Percentiles rank a stretch among this genome's conserved stretches.
phyloP scores from a whole-genome alignment of 163 green algal genomes.

The Scenedesmus sp. region DNA sequence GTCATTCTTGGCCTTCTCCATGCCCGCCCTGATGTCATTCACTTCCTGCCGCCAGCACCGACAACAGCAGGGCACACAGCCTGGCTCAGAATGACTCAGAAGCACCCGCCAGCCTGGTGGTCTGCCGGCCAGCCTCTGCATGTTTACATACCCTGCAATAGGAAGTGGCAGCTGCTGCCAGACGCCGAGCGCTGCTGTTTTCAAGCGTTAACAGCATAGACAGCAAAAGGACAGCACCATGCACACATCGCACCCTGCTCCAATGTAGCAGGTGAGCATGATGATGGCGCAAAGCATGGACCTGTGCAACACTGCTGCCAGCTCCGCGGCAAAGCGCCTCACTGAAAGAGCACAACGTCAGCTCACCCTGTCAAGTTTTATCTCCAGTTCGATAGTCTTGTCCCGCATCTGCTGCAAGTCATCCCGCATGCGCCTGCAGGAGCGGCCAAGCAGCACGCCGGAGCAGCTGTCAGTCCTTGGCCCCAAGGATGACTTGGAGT shows the following conservation, averaged over 20 bases:
- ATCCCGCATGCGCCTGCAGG: conserved; percentile 80
- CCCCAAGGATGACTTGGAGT: background rate
- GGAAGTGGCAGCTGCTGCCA: no score
- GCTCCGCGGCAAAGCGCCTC: background rate
- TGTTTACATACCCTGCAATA: no score
- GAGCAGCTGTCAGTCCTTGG: background rate
- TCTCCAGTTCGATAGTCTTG: conserved; percentile 90
- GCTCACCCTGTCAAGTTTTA: conserved; percentile 80
- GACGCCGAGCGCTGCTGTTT: background rate
- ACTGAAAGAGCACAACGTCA: background rate
- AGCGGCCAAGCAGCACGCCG: background rate
- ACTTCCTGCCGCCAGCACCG: conserved; percentile 35
- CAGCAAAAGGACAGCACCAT: background rate
- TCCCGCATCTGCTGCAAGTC: conserved; percentile 91
- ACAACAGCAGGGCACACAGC: background rate
- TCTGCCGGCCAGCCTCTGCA: background rate
- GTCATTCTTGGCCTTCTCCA: conserved; percentile 95
- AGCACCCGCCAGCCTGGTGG: background rate
- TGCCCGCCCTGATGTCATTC: conserved; percentile 88
- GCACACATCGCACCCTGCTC: background rate
- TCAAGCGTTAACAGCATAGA: no score
- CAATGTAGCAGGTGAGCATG: background rate
- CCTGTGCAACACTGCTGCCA: background rate
- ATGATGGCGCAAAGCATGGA: background rate
- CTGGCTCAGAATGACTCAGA: background rate